Conservation (phyloP, 495 filamentous ascomycete genomes). For the Darksidea phi region DNA sequence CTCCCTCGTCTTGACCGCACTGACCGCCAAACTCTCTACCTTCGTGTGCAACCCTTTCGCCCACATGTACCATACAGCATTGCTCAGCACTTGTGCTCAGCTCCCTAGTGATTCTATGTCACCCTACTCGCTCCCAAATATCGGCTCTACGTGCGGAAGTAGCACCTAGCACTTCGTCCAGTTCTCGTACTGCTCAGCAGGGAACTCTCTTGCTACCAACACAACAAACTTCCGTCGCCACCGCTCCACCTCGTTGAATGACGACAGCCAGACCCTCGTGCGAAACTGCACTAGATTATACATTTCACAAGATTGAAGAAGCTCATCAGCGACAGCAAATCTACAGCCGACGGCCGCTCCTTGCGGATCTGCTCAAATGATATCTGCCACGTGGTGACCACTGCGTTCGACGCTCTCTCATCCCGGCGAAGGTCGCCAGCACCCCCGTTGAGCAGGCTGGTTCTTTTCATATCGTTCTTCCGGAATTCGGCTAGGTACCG, state of each 20-base stretch:
- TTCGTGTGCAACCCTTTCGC: conserved; percentile 5
- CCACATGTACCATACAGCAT: conserved; percentile 15
- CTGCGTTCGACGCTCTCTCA: conserved; percentile 36
- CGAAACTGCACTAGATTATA: too few species aligned
- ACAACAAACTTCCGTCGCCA: too few species aligned
- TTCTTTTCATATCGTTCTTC: conserved; percentile 39
- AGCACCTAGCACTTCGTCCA: conserved; percentile 17
- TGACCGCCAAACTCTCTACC: too few species aligned
- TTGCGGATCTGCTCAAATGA: conserved; percentile 49
- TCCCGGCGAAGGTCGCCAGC: conserved; percentile 41
- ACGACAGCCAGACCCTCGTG: too few species aligned
- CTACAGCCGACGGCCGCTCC: conserved; percentile 26
- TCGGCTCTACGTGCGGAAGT: conserved; percentile 22
- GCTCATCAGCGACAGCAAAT: conserved; percentile 40
- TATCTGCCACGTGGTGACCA: conserved; percentile 51
- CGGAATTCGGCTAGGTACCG: conserved; percentile 45
- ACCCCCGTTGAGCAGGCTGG: conserved; percentile 38
- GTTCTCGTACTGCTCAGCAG: conserved; percentile 14
- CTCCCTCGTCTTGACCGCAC: too few species aligned
- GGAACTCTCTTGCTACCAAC: conserved; percentile 16
- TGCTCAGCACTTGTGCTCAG: conserved; percentile 18
- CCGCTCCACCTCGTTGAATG: too few species aligned
- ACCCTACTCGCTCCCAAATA: conserved; percentile 2
- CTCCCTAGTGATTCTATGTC: conserved; percentile 7
- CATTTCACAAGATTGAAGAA: too few species aligned